Evolutionary conservation across 371 early-diverging fungal genomes (phyloP).

Genomic region (Haplosporangium sp.): DNA sequence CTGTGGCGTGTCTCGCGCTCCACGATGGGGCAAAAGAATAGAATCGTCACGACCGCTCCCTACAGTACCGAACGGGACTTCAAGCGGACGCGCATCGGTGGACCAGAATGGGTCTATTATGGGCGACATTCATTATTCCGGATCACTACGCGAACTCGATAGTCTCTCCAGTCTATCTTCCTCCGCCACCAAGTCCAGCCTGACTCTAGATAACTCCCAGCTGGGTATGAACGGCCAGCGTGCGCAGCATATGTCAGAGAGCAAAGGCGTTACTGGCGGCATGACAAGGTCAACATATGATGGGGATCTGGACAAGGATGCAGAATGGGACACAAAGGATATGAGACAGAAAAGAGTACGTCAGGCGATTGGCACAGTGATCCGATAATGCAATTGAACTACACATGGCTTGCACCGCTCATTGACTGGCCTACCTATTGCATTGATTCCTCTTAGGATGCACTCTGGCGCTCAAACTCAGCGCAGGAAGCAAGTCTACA

Average conservation of each 20-base stretch:
- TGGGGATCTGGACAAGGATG: constrained; percentile 16
- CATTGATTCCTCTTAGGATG: too few species aligned
- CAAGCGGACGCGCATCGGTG: neutral
- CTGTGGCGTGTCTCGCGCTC: constrained; percentile 58
- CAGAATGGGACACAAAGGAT: constrained; percentile 1
- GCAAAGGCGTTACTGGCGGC: constrained; percentile 4
- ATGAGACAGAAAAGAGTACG: neutral
- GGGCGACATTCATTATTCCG: too few species aligned
- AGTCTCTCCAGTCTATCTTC: neutral
- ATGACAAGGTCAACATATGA: constrained; percentile 29
- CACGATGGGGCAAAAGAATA: constrained; percentile 15
- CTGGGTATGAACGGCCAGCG: neutral
- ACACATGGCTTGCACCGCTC: too few species aligned
- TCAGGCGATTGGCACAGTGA: too few species aligned
- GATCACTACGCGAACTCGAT: too few species aligned
- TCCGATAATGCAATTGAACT: too few species aligned
- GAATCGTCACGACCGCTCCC: constrained; percentile 10
- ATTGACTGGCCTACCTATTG: too few species aligned
- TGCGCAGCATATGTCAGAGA: neutral
- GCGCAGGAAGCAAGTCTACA: neutral
- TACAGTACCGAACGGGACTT: constrained; percentile 1
- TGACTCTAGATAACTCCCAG: constrained; percentile 1
- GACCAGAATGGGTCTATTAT: neutral
- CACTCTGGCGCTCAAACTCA: neutral
- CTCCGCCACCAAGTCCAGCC: neutral